Base-by-base conservation (phyloP, 345 rosid species). In the Clausena lansium region DNA sequence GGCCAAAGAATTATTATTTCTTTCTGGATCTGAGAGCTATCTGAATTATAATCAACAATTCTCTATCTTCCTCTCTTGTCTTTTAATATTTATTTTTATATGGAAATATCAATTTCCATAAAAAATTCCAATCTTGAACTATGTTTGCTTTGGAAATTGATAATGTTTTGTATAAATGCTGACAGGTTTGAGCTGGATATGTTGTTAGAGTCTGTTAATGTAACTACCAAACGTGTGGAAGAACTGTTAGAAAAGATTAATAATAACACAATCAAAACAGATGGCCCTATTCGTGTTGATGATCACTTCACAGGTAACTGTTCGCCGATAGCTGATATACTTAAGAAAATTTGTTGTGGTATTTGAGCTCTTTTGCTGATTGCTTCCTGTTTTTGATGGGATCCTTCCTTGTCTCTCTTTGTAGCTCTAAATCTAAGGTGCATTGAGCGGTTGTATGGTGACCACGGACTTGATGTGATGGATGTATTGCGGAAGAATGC, bases 131-230 rank as follows among this genome's bases (percentile, higher is more conserved):
- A 13, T 45, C 50, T 45, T 13, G 17, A 45, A 45, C 17, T 45
- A 45, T 13, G 11, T 41, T 81, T 52, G 54, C 24, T 67, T 75
- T 45, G 38, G 19, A 36, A 70, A 45, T 72, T 77, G 61, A 9
- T 79, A 68, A 63, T 76, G 14, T 65, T 64, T 39, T 83, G 71
- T 61, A 67, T 20, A 27, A 36, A 45, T 83, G 54, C 68, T 71
- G 77, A 81, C 89, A 96, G 99, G 97, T 94, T 94, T 79, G 99
- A 96, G 87, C 86, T 96, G 86, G 99, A 96, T 85, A 92, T 96
- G 98, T 52, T 96, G 84, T 82, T 96, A 85, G 99, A 96, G 82
- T 94, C 99, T 75, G 97, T 89, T 69, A 92, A 91, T 78, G 90
- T 85, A 36, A 89, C 99, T 30, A 87, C 90, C 47, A 91, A 89